Evolutionary conservation across 805 yeast species (phyloP), one percentile per base, ranked within the genome.

Genomic region (Candida argentea): DNA sequence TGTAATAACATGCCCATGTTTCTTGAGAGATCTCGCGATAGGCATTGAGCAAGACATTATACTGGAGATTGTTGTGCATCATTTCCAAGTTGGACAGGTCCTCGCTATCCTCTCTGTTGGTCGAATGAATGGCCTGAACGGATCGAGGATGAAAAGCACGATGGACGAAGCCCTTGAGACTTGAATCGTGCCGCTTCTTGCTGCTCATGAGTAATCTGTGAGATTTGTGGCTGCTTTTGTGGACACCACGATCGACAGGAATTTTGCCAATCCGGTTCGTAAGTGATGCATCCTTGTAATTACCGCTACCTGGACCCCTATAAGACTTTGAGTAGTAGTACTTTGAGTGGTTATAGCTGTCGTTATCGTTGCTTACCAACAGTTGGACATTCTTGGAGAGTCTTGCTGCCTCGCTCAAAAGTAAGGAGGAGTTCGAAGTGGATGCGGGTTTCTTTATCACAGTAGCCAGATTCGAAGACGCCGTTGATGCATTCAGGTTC

Each of bases 291-390:
- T 61, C 68, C 35, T 61, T 61, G 37, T 57, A 61, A 33, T 60
- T 61, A 3, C 68, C 67, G 24, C 60, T 53, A 2, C 68, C 68
- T 2, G 66, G 67, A 1, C 68, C 68, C 25, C 67, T 46, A 31
- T 58, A 59, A 19, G 53, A 48, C 34, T 58, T 58, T 14, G 54
- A 48, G 35, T 60, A 61, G 37, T 48, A 61, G 38, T 61, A 61
- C 35, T 56, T 61, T 22, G 56, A 44, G 26, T 49, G 47, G 31
- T 51, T 51, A 35, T 44, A 43, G 14, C 48, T 46, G 28, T 60
- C 66, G 33, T 44, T 52, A 30, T 60, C 65, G 35, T 46, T 56
- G 25, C 48, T 43, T 4, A 50, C 51, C 20, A 59, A 44, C 37
- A 47, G 64, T 29, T 54, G 58, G 20, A 60, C 41, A 31, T 53